Evolutionary conservation across 768 basidiomycete genomes (phyloP).

Genomic region (Ephemerocybe angulata): DNA sequence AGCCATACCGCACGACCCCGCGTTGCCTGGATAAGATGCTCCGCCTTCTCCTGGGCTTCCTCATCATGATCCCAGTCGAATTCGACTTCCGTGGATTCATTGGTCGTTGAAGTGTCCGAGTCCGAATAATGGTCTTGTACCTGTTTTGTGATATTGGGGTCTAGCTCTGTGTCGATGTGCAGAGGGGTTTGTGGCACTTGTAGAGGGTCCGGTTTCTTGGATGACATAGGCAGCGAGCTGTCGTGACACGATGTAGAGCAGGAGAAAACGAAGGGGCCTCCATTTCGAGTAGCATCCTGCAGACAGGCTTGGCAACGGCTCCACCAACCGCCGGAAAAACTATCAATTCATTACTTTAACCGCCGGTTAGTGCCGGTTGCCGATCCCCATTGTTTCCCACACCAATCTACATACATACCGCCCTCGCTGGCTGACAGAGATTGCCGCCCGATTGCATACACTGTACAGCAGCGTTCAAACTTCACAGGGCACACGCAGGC

Average conservation of each 20-base stretch:
- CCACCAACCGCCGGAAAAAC: too few relatives aligned
- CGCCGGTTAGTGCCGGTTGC: too few relatives aligned
- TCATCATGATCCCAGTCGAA: conserved; percentile 75
- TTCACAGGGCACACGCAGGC: too few relatives aligned
- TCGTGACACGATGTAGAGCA: too few relatives aligned
- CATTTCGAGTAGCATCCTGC: not conserved
- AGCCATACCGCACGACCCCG: conserved; percentile 62
- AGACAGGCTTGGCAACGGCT: too few relatives aligned
- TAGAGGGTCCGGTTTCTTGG: conserved; percentile 1
- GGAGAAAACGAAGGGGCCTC: not conserved
- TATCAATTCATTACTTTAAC: too few relatives aligned
- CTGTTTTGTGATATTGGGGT: conserved; percentile 1
- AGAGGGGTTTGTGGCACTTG: not conserved
- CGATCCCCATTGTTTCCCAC: too few relatives aligned
- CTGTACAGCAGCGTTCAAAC: too few relatives aligned
- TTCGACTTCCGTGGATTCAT: conserved; percentile 47
- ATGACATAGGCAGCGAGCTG: not conserved
- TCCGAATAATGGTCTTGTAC: conserved; percentile 24
- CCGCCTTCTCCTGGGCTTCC: conserved; percentile 28
- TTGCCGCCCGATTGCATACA: too few relatives aligned
- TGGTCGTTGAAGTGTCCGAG: conserved; percentile 49
- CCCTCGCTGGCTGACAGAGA: too few relatives aligned
- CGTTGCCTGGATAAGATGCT: conserved; percentile 44
- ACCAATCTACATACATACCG: too few relatives aligned
- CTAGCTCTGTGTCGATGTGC: not conserved